Conservation (phyloP, 108 stramenopile species). For the Chaetoceros tenuissimus region DNA sequence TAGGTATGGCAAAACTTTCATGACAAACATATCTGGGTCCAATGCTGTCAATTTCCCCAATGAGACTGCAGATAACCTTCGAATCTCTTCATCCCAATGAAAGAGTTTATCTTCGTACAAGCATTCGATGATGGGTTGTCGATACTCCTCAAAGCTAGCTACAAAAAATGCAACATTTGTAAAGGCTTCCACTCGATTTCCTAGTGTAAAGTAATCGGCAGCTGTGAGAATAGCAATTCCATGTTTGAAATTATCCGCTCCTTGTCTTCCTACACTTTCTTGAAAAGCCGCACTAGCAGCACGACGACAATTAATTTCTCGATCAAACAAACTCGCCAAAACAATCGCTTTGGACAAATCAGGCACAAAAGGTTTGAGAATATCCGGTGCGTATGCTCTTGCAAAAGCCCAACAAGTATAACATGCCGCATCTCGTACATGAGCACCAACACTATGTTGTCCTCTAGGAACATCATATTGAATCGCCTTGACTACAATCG, state of each 20-base stretch:
- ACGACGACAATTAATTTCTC: constrained; percentile 96
- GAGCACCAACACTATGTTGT: constrained; percentile 87
- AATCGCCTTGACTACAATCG: constrained; percentile 72
- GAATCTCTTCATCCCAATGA: constrained; percentile 91
- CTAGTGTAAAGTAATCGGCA: constrained; percentile 96
- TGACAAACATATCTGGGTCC: constrained; percentile 41
- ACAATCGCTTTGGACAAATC: constrained; percentile 72
- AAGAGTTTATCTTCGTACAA: constrained; percentile 59
- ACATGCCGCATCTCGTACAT: constrained; percentile 97
- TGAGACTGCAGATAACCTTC: constrained; percentile 61
- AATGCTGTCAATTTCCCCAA: constrained; percentile 54
- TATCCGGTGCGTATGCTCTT: constrained; percentile 85
- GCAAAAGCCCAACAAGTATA: constrained; percentile 99
- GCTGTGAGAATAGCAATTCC: constrained; percentile 91
- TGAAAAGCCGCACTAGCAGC: constrained; percentile 99
- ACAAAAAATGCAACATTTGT: constrained; percentile 53
- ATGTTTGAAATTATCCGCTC: constrained; percentile 76
- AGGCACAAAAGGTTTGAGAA: constrained; percentile 61
- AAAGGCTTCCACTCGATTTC: constrained; percentile 85
- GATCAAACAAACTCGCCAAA: constrained; percentile 88
- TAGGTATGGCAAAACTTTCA: constrained; percentile 62
- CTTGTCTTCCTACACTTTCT: constrained; percentile 72
- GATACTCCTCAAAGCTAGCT: constrained; percentile 80
- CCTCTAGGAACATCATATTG: constrained; percentile 86
- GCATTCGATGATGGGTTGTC: constrained; percentile 65